These are phyloP conservation scores for Aphanoascus verrucosus DNA, from an alignment of 2,329 filamentous ascomycete genomes.

Conservation along the genomic window DNA sequence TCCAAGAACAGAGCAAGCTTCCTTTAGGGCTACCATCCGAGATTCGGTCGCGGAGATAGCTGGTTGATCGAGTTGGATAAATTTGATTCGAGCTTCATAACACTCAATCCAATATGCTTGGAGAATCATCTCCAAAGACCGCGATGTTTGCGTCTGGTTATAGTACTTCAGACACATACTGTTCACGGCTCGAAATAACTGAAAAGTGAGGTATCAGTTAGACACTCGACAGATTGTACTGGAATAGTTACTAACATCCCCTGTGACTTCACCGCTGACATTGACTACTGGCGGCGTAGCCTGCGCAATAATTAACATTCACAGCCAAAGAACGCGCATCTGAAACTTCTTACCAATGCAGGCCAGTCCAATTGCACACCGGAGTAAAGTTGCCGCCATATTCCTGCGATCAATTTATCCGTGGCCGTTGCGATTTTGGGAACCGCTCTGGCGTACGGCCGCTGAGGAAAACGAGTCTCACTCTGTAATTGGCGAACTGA, in stretches of 20 bases:
- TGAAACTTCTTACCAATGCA: conserved; percentile 15
- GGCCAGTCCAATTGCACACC: conserved; percentile 16
- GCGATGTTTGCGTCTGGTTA: conserved; percentile 42
- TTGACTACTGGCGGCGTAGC: background rate
- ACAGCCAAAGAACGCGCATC: background rate
- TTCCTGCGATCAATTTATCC: conserved; percentile 41
- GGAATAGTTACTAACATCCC: conserved; percentile 2
- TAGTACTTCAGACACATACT: conserved; percentile 22
- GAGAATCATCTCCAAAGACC: conserved; percentile 50
- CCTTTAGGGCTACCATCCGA: conserved; percentile 43
- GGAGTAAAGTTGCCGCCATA: conserved; percentile 41
- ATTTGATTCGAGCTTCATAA: conserved; percentile 42
- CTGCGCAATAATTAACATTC: background rate
- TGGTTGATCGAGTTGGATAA: conserved; percentile 32
- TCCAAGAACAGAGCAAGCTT: conserved; percentile 44
- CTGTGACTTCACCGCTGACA: conserved; percentile 4
- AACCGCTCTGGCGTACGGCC: conserved; percentile 17
- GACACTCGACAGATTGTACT: background rate
- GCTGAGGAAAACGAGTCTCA: conserved; percentile 21
- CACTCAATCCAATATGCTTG: conserved; percentile 49
- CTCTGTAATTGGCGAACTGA: conserved; percentile 20
- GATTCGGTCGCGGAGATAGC: conserved; percentile 39
- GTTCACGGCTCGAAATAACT: conserved; percentile 21
- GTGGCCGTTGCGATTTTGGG: conserved; percentile 37
- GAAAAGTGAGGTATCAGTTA: background rate